These are phyloP conservation scores for Oryza glaberrima DNA, from an alignment of 176 grass and related monocot genomes.

Conservation along the genomic window DNA sequence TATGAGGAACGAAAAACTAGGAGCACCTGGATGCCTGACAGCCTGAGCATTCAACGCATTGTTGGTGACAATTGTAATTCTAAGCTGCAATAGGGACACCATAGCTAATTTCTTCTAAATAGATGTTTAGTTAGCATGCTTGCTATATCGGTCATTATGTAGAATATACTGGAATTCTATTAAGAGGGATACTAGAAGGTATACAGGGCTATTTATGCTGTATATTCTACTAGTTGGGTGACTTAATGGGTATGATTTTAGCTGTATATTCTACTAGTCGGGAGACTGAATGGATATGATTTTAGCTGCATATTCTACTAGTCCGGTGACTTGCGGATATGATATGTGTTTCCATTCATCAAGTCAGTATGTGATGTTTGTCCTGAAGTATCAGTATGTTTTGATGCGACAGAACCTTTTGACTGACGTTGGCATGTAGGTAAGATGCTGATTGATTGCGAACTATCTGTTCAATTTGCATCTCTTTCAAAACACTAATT, in stretches of 20 bases:
- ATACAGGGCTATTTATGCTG: not conserved
- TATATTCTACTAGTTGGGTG: not conserved
- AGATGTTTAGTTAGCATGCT: not conserved
- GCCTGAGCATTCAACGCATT: not conserved
- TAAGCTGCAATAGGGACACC: not conserved
- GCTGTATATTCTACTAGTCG: not conserved
- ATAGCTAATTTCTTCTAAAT: not conserved
- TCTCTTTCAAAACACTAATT: not conserved
- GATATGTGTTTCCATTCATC: not conserved
- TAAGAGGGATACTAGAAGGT: not conserved
- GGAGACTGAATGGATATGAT: not conserved
- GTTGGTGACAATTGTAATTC: not conserved
- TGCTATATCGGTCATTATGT: not conserved
- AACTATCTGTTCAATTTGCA: not conserved
- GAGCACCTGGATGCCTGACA: not conserved
- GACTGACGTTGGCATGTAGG: not conserved
- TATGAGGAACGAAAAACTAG: not conserved
- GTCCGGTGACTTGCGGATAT: not conserved
- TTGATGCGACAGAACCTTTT: not conserved
- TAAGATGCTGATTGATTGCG: not conserved
- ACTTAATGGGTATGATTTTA: not conserved
- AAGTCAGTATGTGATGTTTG: not conserved
- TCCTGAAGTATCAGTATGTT: not conserved
- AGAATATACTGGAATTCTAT: not conserved
- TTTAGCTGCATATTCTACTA: not conserved